Base-by-base conservation (phyloP, 805 yeast genomes). In the Pichia membranifaciens region DNA sequence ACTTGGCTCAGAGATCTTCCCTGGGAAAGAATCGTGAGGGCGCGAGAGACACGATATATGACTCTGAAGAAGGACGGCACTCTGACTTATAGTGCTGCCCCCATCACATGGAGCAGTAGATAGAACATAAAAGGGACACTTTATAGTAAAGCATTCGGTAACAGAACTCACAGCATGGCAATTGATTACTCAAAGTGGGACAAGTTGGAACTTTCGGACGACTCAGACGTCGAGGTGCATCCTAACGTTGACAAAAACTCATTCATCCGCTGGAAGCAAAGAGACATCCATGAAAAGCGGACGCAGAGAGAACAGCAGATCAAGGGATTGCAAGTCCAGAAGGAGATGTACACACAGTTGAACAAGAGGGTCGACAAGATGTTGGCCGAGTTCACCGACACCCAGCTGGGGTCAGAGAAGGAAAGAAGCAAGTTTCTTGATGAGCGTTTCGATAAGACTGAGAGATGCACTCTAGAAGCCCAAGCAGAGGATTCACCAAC, bases 151-250 rank as follows among this genome's bases (percentile, higher is more conserved):
- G n/a, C n/a, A n/a, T n/a, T n/a, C n/a, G 10, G 10, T 8, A 25
- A 25, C 7, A 25, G 29, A 10, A 25, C 29, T 8, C 10, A 25
- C 29, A 25, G 29, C 29, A 64, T 58, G 66, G 60, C 66, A 44
- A 81, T 93, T 54, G 99, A 93, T 65, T 93, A 93, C 68, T 88
- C 96, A 10, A 93, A 91, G 64, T 93, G 99, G 98, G 99, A 93
- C 67, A 87, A 88, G 63, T 79, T 93, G 50, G 99, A 93, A 65
- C 71, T 93, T 35, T 87, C 96, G 18, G 99, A 93, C 64, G 99
- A 93, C 66, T 88, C 96, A 8, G 99, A 93, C 59, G 73, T 93
- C 42, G 99, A 93, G 60, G 98, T 91, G 15, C 99, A 93, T 63
- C 99, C 98, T 50, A 93, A 93, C 61, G 99, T 93, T 29, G 99